Evolutionary conservation across 345 rosid species (phyloP).

Genomic region (Leavenworthia alabamica): DNA sequence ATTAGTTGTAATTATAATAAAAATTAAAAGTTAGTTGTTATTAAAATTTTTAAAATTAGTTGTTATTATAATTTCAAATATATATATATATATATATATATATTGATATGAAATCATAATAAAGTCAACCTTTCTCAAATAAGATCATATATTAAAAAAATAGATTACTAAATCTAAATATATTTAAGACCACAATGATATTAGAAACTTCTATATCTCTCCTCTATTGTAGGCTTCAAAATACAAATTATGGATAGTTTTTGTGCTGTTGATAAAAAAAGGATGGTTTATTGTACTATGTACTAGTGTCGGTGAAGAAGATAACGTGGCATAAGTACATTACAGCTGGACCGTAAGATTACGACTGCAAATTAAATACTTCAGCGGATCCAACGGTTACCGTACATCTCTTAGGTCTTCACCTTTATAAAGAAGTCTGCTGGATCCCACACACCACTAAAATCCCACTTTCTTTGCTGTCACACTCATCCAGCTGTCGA

Average conservation of each 20-base stretch:
- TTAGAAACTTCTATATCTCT: neutral
- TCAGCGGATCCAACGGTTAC: constrained; percentile 25
- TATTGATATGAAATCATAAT: neutral
- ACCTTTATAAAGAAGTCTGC: neutral
- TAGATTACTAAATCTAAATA: neutral
- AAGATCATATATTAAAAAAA: neutral
- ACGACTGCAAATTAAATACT: constrained; percentile 23
- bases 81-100: too few species aligned
- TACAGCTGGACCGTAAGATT: constrained; percentile 31
- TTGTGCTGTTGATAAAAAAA: too few species aligned
- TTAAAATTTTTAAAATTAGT: too few species aligned
- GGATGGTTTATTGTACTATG: neutral
- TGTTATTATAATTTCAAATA: too few species aligned
- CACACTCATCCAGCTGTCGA: constrained; percentile 23
- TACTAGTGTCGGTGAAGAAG: constrained; percentile 33
- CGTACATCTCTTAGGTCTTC: constrained; percentile 17
- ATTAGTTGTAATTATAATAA: too few species aligned
- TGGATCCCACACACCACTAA: constrained; percentile 10
- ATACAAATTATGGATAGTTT: neutral
- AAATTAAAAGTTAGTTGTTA: too few species aligned
- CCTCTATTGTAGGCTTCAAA: neutral
- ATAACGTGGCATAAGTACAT: constrained; percentile 26
- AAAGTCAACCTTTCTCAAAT: neutral
- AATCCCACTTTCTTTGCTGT: constrained; percentile 15
- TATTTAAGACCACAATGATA: neutral